Evolutionary conservation across 768 basidiomycete genomes (phyloP).

Genomic region (Serendipita sp.): DNA sequence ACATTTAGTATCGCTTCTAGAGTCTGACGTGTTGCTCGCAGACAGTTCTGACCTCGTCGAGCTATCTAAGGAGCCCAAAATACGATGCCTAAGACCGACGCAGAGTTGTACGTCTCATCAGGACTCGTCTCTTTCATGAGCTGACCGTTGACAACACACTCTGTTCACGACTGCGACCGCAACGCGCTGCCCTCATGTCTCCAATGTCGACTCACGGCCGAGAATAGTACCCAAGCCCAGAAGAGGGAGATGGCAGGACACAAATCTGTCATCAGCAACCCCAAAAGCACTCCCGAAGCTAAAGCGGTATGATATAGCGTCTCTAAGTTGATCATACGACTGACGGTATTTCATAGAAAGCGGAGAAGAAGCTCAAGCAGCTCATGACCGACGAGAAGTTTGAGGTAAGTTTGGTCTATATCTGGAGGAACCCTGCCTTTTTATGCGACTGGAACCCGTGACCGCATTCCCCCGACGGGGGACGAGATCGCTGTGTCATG

Average conservation of each 20-base stretch:
- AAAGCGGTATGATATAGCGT: neutral
- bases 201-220: neutral
- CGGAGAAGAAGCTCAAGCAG: conserved; percentile 6
- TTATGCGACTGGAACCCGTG: no score
- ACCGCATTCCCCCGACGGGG: no score
- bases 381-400: conserved; percentile 10
- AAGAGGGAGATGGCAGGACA: conserved; percentile 9
- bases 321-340: neutral
- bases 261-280: conserved; percentile 3
- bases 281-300: conserved; percentile 8
- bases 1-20: no score
- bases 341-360: neutral
- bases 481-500: no score
- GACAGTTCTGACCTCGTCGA: neutral
- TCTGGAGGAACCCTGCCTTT: no score
- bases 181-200: neutral
- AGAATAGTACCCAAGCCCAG: conserved; percentile 5
- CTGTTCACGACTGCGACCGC: neutral
- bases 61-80: neutral
- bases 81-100: conserved; percentile 3
- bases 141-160: neutral
- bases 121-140: neutral
- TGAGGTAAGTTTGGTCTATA: neutral
- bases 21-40: neutral
- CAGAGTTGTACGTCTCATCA: neutral